Conservation (phyloP, 129 eudicot genomes). For the Artemisia tridentata region DNA sequence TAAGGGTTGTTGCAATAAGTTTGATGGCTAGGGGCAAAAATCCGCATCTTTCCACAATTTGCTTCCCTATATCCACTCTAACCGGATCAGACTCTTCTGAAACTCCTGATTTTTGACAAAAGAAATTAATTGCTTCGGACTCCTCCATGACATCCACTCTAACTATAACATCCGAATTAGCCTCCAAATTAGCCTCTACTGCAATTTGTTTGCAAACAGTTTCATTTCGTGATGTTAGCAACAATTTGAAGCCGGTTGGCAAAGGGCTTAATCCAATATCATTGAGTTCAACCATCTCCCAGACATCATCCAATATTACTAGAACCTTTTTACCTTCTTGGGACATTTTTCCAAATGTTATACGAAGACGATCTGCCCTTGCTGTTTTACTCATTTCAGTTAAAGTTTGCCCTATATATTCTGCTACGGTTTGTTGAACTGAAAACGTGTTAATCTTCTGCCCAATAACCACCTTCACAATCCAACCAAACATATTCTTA, state of each 20-base stretch:
- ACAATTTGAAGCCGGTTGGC: too few relatives aligned
- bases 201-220: neutral
- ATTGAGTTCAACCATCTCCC: neutral
- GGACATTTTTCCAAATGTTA: neutral
- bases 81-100: too few relatives aligned
- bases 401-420: neutral
- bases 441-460: neutral
- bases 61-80: too few relatives aligned
- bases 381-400: neutral
- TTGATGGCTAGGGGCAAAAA: too few relatives aligned
- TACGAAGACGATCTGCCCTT: conserved; percentile 18
- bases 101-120: too few relatives aligned
- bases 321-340: neutral
- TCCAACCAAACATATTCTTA: neutral
- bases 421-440: conserved; percentile 11
- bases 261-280: too few relatives aligned
- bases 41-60: too few relatives aligned
- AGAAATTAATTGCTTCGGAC: too few relatives aligned
- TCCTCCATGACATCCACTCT: too few relatives aligned
- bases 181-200: neutral
- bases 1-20: too few relatives aligned
- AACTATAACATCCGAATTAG: too few relatives aligned
- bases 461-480: conserved; percentile 16
- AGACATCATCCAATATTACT: conserved; percentile 20
- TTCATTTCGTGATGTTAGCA: neutral